These are phyloP conservation scores for Pseudoturritis turrita DNA, from an alignment of 345 rosid genomes.

Conservation along the genomic window DNA sequence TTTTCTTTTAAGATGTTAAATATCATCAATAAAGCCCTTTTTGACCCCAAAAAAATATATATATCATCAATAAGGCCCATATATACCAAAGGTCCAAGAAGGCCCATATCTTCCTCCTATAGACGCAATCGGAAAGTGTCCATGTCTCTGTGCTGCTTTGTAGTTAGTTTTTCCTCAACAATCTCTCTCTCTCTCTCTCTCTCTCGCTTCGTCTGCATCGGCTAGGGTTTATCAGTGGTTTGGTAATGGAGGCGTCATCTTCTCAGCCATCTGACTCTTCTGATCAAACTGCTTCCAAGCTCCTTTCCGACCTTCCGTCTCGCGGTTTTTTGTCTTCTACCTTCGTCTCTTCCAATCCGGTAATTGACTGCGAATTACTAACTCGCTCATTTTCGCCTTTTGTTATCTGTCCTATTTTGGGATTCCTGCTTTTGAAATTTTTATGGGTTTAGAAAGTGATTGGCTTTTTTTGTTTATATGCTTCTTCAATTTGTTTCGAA, in stretches of 20 bases:
- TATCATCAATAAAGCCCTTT: too few relatives aligned
- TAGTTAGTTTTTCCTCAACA: not conserved
- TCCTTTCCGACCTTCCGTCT: slow-evolving; percentile 77
- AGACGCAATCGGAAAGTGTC: too few relatives aligned
- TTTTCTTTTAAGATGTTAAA: too few relatives aligned
- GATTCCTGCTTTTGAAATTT: not conserved
- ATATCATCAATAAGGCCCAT: too few relatives aligned
- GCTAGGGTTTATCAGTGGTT: slow-evolving; percentile 38
- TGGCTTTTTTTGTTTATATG: not conserved
- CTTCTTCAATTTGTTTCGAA: too few relatives aligned
- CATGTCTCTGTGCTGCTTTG: not conserved
- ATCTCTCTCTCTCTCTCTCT: not conserved
- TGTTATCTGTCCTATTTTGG: not conserved
- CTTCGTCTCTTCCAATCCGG: slow-evolving; percentile 68
- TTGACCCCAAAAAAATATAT: too few relatives aligned
- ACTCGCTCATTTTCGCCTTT: not conserved
- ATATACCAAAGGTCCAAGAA: not conserved
- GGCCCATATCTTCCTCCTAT: slow-evolving; percentile 9
- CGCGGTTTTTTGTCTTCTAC: slow-evolving; percentile 78
- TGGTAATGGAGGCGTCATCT: slow-evolving; percentile 59
- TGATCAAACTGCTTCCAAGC: slow-evolving; percentile 37
- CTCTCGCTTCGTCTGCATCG: not conserved
- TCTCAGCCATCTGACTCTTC: slow-evolving; percentile 41
- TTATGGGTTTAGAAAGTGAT: not conserved
- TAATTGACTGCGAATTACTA: slow-evolving; percentile 14